Conservation (phyloP, 352 stramenopile species). For the Lagenidium giganteum region DNA sequence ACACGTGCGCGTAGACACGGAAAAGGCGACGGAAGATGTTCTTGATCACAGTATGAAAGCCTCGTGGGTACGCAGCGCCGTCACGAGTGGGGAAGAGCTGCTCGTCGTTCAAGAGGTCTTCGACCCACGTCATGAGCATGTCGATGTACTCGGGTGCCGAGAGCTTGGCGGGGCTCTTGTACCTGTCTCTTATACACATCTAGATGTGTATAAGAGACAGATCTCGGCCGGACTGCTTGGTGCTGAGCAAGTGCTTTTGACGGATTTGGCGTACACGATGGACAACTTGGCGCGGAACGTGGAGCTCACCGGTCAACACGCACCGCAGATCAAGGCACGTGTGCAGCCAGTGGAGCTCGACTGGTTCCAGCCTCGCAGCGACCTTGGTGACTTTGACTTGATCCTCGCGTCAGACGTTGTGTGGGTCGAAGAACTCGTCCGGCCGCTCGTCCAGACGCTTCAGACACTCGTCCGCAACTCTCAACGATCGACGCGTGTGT, state of each 20-base stretch:
- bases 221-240: conserved; percentile 76
- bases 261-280: conserved; percentile 86
- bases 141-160: conserved; percentile 89
- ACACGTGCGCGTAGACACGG: conserved; percentile 96
- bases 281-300: conserved; percentile 68
- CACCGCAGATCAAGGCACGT: not conserved
- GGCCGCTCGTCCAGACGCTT: conserved; percentile 77
- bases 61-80: conserved; percentile 62
- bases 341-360: conserved; percentile 34
- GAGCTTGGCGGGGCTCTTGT: conserved; percentile 67
- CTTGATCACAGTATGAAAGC: conserved; percentile 83
- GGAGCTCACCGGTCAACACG: conserved; percentile 28
- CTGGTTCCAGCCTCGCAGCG: conserved; percentile 52
- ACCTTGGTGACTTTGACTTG: conserved; percentile 69
- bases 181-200: conserved; percentile 52
- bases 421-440: conserved; percentile 86
- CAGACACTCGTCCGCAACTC: conserved; percentile 38
- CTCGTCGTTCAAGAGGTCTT: conserved; percentile 85
- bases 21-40: conserved; percentile 96
- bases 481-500: conserved; percentile 23
- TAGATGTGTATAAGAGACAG: not conserved
- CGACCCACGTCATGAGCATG: conserved; percentile 89
- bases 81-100: conserved; percentile 68
- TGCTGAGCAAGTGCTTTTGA: conserved; percentile 71
- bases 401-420: conserved; percentile 89